phyloP scores from a whole-genome alignment of 148 eudicot species.

The Camellia granthamiana region DNA sequence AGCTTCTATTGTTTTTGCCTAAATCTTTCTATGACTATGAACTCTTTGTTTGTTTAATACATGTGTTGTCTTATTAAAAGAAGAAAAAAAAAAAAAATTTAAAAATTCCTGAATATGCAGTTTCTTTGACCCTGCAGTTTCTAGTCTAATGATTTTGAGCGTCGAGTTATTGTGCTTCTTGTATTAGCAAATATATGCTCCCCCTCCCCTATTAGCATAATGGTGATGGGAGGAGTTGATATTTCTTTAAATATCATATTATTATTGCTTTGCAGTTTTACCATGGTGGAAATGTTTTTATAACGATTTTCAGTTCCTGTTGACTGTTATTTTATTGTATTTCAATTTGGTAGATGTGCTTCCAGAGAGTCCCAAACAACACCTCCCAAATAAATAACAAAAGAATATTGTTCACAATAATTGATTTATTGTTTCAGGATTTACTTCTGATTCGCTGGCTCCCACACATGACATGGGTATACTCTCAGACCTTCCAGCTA shows the following conservation, averaged over 20 bases:
- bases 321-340: not conserved
- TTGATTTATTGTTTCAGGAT: conserved; percentile 15
- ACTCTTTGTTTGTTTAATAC: not conserved
- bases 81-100: too few relatives aligned
- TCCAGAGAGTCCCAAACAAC: not conserved
- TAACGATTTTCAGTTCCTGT: not conserved
- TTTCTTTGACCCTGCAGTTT: not conserved
- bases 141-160: not conserved
- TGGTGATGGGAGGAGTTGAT: not conserved
- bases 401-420: not conserved
- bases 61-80: not conserved
- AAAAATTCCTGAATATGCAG: not conserved
- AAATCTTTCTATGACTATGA: not conserved
- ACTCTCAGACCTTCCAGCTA: conserved; percentile 19
- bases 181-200: not conserved
- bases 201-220: not conserved
- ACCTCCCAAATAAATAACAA: not conserved
- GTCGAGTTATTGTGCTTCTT: not conserved
- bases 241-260: not conserved
- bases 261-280: not conserved
- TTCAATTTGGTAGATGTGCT: not conserved
- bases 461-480: conserved; percentile 16
- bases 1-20: not conserved
- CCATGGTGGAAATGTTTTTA: not conserved
- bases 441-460: conserved; percentile 23